These are phyloP conservation scores for Strigomonas culicis DNA, from an alignment of 208 protist species.

Conservation along the genomic window DNA sequence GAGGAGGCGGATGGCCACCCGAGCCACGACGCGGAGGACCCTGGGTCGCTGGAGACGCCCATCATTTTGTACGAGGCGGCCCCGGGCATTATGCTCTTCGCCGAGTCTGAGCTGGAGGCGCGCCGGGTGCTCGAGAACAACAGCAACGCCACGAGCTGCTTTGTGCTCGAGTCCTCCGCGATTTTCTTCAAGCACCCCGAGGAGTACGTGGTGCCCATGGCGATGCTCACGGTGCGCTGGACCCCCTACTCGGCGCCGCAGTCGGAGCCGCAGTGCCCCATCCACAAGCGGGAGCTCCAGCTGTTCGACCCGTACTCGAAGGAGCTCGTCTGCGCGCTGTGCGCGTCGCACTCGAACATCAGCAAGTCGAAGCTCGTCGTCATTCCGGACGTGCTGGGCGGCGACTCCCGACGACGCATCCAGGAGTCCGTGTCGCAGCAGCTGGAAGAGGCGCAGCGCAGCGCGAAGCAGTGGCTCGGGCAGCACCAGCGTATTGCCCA, in stretches of 20 bases:
- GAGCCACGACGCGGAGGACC: not conserved
- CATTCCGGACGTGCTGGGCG: conserved; percentile 71
- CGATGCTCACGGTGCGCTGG: conserved; percentile 70
- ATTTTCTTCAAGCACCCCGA: conserved; percentile 71
- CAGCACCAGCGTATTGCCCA: conserved; percentile 75
- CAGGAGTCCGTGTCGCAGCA: conserved; percentile 52
- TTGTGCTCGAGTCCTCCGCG: conserved; percentile 53
- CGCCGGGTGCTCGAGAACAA: conserved; percentile 46
- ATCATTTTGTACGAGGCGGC: conserved; percentile 82
- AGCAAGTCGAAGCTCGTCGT: conserved; percentile 48
- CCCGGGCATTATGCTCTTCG: conserved; percentile 85
- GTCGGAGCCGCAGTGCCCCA: conserved; percentile 70
- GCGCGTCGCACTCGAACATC: conserved; percentile 38
- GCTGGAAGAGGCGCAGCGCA: conserved; percentile 50
- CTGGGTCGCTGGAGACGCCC: conserved; percentile 43
- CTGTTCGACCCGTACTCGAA: conserved; percentile 78
- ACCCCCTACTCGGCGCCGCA: conserved; percentile 52
- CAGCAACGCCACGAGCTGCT: conserved; percentile 58
- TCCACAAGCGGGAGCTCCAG: conserved; percentile 75
- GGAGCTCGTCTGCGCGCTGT: conserved; percentile 76
- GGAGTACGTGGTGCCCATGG: conserved; percentile 64
- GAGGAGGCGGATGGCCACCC: conserved; percentile 36
- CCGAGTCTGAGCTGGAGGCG: conserved; percentile 67
- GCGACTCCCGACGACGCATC: conserved; percentile 62
- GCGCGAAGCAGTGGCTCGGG: conserved; percentile 51